Conservation (phyloP, 805 yeast species). For the Cyberlindnera japonica region DNA sequence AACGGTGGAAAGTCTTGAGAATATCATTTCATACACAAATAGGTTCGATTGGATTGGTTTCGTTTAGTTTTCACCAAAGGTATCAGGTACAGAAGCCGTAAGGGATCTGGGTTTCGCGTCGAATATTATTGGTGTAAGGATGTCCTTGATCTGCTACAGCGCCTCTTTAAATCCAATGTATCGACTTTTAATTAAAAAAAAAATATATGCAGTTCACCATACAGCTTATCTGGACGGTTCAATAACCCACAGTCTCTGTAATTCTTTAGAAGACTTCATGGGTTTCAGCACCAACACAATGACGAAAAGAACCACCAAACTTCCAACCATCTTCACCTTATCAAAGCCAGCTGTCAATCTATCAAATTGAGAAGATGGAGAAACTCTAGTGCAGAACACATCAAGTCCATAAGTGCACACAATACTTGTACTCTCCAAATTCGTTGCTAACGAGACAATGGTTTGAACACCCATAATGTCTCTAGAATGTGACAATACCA, state of each 20-base stretch:
- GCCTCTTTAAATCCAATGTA: too few relatives aligned
- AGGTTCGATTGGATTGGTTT: too few relatives aligned
- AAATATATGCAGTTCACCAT: too few relatives aligned
- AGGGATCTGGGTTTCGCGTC: too few relatives aligned
- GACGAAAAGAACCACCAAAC: conserved; percentile 50
- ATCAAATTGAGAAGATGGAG: conserved; percentile 86
- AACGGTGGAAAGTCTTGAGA: not conserved
- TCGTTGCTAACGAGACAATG: conserved; percentile 52
- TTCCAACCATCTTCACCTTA: conserved; percentile 54
- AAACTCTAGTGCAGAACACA: conserved; percentile 68
- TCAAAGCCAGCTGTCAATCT: conserved; percentile 64
- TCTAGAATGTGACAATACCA: conserved; percentile 50
- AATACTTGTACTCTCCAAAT: conserved; percentile 77
- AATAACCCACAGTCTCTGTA: conserved; percentile 33
- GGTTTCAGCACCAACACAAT: conserved; percentile 52
- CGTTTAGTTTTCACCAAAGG: too few relatives aligned
- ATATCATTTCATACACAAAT: too few relatives aligned
- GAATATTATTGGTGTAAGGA: too few relatives aligned
- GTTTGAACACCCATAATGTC: conserved; percentile 33
- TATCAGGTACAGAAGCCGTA: too few relatives aligned
- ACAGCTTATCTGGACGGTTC: conserved; percentile 7
- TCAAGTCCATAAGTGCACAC: conserved; percentile 67
- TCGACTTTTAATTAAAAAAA: too few relatives aligned
- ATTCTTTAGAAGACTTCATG: conserved; percentile 48
- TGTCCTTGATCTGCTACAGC: too few relatives aligned